Evolutionary conservation across 2,329 filamentous ascomycete species (phyloP).

Genomic region (Arthrobotrys megalospora): DNA sequence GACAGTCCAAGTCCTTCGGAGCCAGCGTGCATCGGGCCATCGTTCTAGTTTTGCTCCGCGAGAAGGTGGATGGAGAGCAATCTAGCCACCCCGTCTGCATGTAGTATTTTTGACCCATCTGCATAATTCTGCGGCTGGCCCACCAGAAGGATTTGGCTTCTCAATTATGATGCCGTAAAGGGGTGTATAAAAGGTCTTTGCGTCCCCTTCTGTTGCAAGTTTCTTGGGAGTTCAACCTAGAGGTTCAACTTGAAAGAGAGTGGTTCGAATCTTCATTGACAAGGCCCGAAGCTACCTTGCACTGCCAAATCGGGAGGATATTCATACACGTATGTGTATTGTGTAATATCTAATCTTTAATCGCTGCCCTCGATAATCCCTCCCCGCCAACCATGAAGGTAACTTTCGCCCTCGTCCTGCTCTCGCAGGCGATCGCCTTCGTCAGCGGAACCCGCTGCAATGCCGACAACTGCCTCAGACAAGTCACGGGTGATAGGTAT

Average conservation of each 20-base stretch:
- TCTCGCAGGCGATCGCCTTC: constrained; percentile 32
- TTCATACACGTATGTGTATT: constrained; percentile 34
- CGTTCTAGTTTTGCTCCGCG: constrained; percentile 26
- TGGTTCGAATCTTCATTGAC: constrained; percentile 32
- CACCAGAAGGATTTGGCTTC: constrained; percentile 14
- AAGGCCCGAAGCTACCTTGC: constrained; percentile 33
- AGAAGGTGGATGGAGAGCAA: constrained; percentile 43
- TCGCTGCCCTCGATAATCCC: constrained; percentile 32
- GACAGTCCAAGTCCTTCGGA: constrained; percentile 26
- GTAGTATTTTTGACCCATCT: constrained; percentile 33
- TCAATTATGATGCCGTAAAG: constrained; percentile 21
- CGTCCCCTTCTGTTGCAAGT: constrained; percentile 28
- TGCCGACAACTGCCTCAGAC: constrained; percentile 33
- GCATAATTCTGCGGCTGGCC: constrained; percentile 49
- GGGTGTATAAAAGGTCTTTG: constrained; percentile 47
- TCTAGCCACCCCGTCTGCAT: constrained; percentile 43
- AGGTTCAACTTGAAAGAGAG: constrained; percentile 47
- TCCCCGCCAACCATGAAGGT: constrained; percentile 42
- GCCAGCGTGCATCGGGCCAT: constrained; percentile 22
- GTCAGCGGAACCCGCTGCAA: constrained; percentile 36
- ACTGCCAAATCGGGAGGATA: constrained; percentile 43
- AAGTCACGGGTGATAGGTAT: constrained; percentile 29
- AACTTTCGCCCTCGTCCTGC: constrained; percentile 23
- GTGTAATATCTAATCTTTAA: constrained; percentile 50
- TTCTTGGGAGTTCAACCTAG: constrained; percentile 29